These are phyloP conservation scores for Plasmodium vivax DNA, from an alignment of 169 alveolate species.

Conservation along the genomic window DNA sequence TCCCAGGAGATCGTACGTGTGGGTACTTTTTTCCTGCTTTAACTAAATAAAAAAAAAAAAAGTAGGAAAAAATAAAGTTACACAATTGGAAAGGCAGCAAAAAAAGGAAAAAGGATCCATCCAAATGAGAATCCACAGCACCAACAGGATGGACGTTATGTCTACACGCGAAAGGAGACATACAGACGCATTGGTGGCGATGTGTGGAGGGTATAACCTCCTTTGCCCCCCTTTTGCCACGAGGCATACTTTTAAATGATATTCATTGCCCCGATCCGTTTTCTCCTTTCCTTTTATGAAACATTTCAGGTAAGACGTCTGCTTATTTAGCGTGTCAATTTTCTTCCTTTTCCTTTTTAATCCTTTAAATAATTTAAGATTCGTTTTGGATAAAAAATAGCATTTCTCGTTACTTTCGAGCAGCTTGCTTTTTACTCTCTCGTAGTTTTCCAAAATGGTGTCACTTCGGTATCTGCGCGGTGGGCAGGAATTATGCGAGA, in stretches of 20 bases:
- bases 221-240: not conserved
- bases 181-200: not conserved
- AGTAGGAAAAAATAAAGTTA: not conserved
- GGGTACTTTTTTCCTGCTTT: constrained; percentile 16
- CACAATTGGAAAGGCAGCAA: not conserved
- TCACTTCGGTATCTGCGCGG: constrained; percentile 35
- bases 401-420: constrained; percentile 66
- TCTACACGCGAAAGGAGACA: not conserved
- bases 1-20: not conserved
- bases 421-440: constrained; percentile 44
- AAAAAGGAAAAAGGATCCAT: not conserved
- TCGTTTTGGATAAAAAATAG: constrained; percentile 63
- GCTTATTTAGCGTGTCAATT: constrained; percentile 37
- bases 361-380: constrained; percentile 59
- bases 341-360: constrained; percentile 55
- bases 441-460: constrained; percentile 50
- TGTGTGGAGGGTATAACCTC: not conserved
- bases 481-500: not conserved
- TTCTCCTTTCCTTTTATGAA: constrained; percentile 12
- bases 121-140: not conserved
- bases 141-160: not conserved
- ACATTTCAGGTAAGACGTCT: constrained; percentile 27
- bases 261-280: not conserved
- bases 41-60: not conserved
- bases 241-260: not conserved